phyloP scores from a whole-genome alignment of 2,329 filamentous ascomycete genomes.

The Zasmidium cellare region DNA sequence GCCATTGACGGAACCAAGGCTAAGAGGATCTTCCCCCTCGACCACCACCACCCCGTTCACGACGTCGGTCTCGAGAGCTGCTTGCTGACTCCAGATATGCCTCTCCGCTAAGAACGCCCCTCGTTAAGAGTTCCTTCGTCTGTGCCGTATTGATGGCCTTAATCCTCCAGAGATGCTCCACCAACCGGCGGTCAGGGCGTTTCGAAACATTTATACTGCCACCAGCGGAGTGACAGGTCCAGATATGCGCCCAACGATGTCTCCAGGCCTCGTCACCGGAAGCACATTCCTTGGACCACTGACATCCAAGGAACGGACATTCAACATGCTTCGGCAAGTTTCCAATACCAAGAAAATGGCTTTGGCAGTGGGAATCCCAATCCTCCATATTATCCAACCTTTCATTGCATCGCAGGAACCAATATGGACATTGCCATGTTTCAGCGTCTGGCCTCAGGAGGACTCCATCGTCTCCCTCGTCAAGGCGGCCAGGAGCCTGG shows the following conservation, averaged over 20 bases:
- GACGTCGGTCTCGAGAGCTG: background rate
- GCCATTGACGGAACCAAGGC: no score
- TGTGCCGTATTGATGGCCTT: constrained; percentile 15
- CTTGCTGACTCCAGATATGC: constrained; percentile 10
- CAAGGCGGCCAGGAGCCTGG: background rate
- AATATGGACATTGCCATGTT: constrained; percentile 19
- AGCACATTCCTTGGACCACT: background rate
- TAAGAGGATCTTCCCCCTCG: background rate
- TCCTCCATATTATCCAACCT: constrained; percentile 2
- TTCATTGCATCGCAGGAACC: constrained; percentile 20
- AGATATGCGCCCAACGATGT: constrained; percentile 17
- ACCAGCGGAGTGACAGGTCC: background rate
- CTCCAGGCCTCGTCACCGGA: constrained; percentile 20
- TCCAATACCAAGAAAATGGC: constrained; percentile 13
- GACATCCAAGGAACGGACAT: constrained; percentile 21
- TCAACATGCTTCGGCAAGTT: constrained; percentile 13
- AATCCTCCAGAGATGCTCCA: constrained; percentile 20
- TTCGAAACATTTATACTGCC: constrained; percentile 1
- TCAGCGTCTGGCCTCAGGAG: background rate
- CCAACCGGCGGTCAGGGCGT: constrained; percentile 5
- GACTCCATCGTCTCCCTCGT: background rate
- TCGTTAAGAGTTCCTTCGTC: constrained; percentile 18
- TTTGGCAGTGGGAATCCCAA: constrained; percentile 22
- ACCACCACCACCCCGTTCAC: background rate
- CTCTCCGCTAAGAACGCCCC: constrained; percentile 11